Percentiles rank a stretch among this genome's conserved stretches.
Conservation (phyloP, 1,284 basidiomycete genomes). For the Malassezia psittaci region DNA sequence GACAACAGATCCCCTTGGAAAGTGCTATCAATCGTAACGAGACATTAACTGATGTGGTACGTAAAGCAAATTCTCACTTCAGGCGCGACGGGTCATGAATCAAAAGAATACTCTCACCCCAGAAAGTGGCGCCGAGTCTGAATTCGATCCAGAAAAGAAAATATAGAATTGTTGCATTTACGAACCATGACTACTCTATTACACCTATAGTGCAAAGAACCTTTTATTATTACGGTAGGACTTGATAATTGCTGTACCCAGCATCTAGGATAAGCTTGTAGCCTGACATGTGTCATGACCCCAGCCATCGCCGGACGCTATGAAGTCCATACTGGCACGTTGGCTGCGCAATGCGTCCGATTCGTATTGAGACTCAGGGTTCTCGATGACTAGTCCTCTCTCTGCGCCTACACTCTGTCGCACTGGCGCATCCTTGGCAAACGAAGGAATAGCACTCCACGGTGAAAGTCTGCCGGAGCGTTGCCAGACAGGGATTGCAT, state of each 20-base stretch:
- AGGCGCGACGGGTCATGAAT: conserved; percentile 5
- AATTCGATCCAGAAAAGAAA: not conserved
- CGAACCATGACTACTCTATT: no score
- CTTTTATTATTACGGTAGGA: no score
- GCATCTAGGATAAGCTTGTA: no score
- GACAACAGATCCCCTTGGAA: conserved; percentile 7
- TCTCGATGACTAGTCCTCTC: not conserved
- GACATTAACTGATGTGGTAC: conserved; percentile 8
- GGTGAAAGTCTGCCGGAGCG: not conserved
- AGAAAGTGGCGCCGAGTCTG: not conserved
- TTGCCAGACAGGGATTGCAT: not conserved
- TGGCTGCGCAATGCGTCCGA: not conserved
- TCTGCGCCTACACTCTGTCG: not conserved
- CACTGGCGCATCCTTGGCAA: not conserved
- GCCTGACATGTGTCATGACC: no score
- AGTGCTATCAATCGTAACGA: not conserved
- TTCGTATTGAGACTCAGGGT: not conserved
- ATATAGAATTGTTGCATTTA: not conserved
- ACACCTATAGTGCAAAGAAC: not conserved
- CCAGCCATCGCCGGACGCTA: no score
- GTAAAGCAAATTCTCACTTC: not conserved
- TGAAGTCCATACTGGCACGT: not conserved
- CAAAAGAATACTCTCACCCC: not conserved
- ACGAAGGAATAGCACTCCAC: not conserved
- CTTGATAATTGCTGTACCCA: no score